Evolutionary conservation across 768 basidiomycete species (phyloP).

Genomic region (Trametes meyenii): DNA sequence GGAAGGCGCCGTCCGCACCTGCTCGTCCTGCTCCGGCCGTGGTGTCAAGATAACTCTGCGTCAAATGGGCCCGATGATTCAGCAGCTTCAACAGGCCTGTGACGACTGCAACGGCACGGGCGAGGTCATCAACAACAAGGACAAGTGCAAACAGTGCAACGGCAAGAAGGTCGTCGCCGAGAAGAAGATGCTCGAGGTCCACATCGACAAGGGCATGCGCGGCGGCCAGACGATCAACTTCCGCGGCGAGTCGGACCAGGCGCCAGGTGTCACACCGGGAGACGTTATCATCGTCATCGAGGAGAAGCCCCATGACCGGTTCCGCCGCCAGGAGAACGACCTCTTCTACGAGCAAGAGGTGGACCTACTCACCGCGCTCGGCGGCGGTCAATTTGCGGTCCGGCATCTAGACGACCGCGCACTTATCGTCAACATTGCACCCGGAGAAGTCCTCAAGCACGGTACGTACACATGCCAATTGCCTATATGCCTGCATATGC

Average conservation of each 20-base stretch:
- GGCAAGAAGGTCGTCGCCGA: slow-evolving; percentile 95
- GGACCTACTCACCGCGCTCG: slow-evolving; percentile 91
- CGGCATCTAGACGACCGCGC: slow-evolving; percentile 93
- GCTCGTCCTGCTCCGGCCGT: slow-evolving; percentile 80
- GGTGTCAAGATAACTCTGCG: slow-evolving; percentile 90
- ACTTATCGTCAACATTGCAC: slow-evolving; percentile 77
- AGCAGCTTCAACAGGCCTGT: slow-evolving; percentile 96
- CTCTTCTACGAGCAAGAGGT: slow-evolving; percentile 86
- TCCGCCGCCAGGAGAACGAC: slow-evolving; percentile 88
- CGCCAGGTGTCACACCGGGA: slow-evolving; percentile 85
- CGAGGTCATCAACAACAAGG: slow-evolving; percentile 92
- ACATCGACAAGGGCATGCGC: slow-evolving; percentile 98
- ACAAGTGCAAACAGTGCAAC: slow-evolving; percentile 89
- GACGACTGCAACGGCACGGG: slow-evolving; percentile 93
- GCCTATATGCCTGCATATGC: not conserved
- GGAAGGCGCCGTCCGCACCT: slow-evolving; percentile 88
- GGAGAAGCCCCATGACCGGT: slow-evolving; percentile 87
- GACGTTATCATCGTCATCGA: slow-evolving; percentile 95
- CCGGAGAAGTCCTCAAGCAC: slow-evolving; percentile 92
- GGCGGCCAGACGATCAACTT: slow-evolving; percentile 90
- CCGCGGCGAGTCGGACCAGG: slow-evolving; percentile 89
- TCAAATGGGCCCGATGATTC: slow-evolving; percentile 99
- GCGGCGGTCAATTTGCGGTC: slow-evolving; percentile 87
- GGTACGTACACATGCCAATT: slow-evolving; percentile 53
- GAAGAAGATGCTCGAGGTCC: slow-evolving; percentile 96